Evolutionary conservation across 495 filamentous ascomycete species (phyloP), one percentile per base, ranked within the genome.

Genomic region (Podospora didyma): DNA sequence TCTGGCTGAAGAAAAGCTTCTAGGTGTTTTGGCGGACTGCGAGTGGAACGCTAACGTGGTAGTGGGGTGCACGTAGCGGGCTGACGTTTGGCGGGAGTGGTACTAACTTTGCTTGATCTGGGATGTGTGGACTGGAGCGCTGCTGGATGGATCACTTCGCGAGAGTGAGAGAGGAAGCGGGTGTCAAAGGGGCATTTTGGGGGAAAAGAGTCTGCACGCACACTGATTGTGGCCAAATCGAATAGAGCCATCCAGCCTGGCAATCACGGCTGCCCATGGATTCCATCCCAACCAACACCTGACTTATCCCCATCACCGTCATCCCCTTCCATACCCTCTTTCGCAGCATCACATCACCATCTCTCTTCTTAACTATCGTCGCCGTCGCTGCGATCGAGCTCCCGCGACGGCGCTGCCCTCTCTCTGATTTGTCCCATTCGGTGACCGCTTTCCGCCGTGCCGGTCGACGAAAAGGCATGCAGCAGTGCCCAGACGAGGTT

Each of bases 131-230:
- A 64, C 51, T 52, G 65, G 60, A 35, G 41, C 26, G 35, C 23
- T 58, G 46, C 51, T 62, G 62, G 64, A 71, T 71, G 66, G 66
- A 72, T 70, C 66, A 69, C 64, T 70, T 65, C 59, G 57, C 64
- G 65, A 66, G 63, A 66, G 62, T 62, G 65, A 58, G 60, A 63
- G 58, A 64, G 55, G 59, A 64, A 68, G 63, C 63, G 65, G 66
- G 60, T 61, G 68, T 69, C 61, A 66, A 66, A 64, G 60, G 64
- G 61, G 61, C 59, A 61, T 68, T 70, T 68, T 59, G 58, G 57
- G 62, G 64, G 64, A 56, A 61, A 61, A 69, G 63, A 66, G 54
- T 61, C 57, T 66, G 63, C 66, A 62, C 58, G 59, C 68, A 65
- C 68, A 62, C 50, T 53, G 56, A 62, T 68, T 68, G 67, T 70